Conservation (phyloP, 2,329 filamentous ascomycete species). For the Alternaria burnsii region DNA sequence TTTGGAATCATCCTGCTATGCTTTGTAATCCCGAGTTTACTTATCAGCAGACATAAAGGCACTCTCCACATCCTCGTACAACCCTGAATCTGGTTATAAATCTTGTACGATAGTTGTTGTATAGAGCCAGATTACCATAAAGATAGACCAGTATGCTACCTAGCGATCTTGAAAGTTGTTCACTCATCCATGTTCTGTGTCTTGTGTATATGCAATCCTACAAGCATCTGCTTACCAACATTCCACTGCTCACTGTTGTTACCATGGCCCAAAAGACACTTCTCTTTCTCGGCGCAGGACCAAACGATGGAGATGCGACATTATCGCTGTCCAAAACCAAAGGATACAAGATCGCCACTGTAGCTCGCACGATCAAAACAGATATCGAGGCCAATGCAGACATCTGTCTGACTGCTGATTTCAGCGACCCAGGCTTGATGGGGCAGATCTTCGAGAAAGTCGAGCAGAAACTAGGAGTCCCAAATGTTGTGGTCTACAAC, state of each 20-base stretch:
- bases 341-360: not conserved
- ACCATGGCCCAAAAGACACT: not conserved
- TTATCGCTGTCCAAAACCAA: not conserved
- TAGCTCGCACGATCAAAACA: not conserved
- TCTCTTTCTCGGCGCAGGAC: not conserved
- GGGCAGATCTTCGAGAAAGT: not conserved
- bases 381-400: not conserved
- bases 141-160: not conserved
- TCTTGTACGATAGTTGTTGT: not conserved
- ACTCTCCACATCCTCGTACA: too few species aligned
- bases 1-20: not conserved
- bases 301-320: not conserved
- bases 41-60: too few species aligned
- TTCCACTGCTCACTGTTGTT: not conserved
- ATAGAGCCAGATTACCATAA: not conserved
- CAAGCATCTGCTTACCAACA: too few species aligned
- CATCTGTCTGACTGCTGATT: not conserved
- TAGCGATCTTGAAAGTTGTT: not conserved
- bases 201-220: too few species aligned
- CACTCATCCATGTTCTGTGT: too few species aligned
- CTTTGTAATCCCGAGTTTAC: not conserved
- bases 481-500: too few species aligned
- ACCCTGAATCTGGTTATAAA: not conserved
- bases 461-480: not conserved
- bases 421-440: not conserved